Evolutionary conservation across 129 eudicot genomes (phyloP).

Genomic region (Tanacetum coccineum): DNA sequence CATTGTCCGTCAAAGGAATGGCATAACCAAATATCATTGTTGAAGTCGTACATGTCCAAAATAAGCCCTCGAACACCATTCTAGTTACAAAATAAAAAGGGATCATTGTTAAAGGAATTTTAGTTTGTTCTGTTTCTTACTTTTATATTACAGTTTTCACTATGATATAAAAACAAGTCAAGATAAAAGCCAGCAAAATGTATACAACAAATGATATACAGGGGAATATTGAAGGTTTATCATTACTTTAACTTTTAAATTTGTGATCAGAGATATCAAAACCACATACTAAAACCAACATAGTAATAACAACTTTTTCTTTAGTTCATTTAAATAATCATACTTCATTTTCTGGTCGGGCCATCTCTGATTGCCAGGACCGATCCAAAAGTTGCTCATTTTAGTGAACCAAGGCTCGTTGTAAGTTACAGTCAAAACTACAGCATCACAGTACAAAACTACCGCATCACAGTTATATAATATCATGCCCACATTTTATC

Average conservation of each 20-base stretch:
- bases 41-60: no score
- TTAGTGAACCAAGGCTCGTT: slow-evolving; percentile 87
- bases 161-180: not conserved
- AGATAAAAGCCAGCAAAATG: not conserved
- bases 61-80: no score
- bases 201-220: not conserved
- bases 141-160: not conserved
- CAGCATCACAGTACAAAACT: no score
- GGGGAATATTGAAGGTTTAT: not conserved
- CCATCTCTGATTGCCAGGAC: slow-evolving; percentile 85
- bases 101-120: no score
- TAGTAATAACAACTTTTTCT: no score
- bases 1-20: slow-evolving; percentile 71
- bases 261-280: not conserved
- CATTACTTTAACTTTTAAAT: not conserved
- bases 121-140: not conserved
- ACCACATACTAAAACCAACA: no score
- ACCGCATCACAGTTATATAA: no score
- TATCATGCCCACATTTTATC: no score
- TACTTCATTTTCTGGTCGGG: slow-evolving; percentile 83
- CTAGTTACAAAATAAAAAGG: no score
- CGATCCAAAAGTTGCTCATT: slow-evolving; percentile 61
- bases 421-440: slow-evolving; percentile 64
- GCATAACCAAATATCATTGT: no score
- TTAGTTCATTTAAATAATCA: no score